A percentile compares a stretch with the other conserved stretches of the same genome.
Conservation (phyloP, 257 asterid genomes). For the Solanum virginianum region DNA sequence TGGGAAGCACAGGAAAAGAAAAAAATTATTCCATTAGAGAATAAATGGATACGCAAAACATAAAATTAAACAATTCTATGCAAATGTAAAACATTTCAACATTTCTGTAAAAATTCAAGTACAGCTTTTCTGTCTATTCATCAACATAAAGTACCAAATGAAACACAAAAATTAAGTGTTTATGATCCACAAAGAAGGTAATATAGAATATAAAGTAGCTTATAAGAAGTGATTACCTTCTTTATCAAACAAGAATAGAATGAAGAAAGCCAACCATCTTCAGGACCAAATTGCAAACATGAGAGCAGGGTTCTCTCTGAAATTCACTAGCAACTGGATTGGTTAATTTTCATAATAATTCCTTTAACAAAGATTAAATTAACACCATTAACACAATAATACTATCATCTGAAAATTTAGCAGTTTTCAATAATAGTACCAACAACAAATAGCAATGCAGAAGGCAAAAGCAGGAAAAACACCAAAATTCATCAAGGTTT, state of each 20-base stretch:
- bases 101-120: neutral
- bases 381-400: neutral
- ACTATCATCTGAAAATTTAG: neutral
- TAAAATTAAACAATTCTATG: neutral
- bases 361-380: neutral
- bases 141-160: neutral
- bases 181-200: neutral
- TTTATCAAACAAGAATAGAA: constrained; percentile 85
- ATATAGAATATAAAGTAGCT: neutral
- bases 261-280: constrained; percentile 95
- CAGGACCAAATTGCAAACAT: constrained; percentile 64
- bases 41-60: neutral
- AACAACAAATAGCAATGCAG: neutral
- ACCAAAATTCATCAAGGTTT: neutral
- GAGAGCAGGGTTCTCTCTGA: constrained; percentile 68
- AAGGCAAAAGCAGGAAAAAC: neutral
- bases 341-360: neutral
- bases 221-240: constrained; percentile 44
- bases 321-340: constrained; percentile 9
- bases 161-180: neutral
- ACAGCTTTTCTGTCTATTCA: neutral
- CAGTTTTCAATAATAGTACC: neutral
- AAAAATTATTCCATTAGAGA: constrained; percentile 1
- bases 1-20: constrained; percentile 20
- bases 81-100: neutral